Conservation (phyloP, 805 yeast species). For the Yarrowia phangngaensis region DNA sequence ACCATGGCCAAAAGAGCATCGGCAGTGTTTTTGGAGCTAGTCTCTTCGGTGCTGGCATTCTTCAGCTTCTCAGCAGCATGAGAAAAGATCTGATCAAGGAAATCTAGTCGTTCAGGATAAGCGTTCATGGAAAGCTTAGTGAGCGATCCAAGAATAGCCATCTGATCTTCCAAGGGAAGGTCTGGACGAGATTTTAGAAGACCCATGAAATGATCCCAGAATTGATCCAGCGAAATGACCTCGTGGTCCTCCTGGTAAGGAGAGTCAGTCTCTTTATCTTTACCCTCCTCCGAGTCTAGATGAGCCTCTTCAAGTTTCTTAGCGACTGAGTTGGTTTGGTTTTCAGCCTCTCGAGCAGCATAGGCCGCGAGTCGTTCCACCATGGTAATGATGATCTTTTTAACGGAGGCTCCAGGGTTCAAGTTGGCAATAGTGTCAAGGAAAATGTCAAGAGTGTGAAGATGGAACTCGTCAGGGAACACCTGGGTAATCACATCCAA, state of each 20-base stretch:
- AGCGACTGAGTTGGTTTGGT: constrained; percentile 26
- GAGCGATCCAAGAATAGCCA: constrained; percentile 61
- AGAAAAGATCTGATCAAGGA: constrained; percentile 59
- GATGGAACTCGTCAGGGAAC: constrained; percentile 89
- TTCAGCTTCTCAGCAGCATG: constrained; percentile 42
- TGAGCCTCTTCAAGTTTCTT: constrained; percentile 19
- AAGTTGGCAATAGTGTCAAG: constrained; percentile 62
- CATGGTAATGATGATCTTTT: constrained; percentile 62
- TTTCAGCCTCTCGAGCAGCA: constrained; percentile 33
- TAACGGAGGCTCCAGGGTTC: constrained; percentile 65
- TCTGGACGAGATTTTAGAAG: constrained; percentile 58
- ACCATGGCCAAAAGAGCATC: constrained; percentile 38
- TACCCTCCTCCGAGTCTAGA: constrained; percentile 12
- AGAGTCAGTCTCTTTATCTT: constrained; percentile 4
- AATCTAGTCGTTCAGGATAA: constrained; percentile 57
- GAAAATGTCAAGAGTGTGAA: constrained; percentile 64
- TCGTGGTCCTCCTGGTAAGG: constrained; percentile 48
- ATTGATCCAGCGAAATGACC: constrained; percentile 51
- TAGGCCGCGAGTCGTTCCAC: constrained; percentile 52
- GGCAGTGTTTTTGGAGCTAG: constrained; percentile 34
- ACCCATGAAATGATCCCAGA: constrained; percentile 61
- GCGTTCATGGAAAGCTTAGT: constrained; percentile 60
- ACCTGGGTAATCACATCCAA: constrained; percentile 90
- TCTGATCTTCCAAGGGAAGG: constrained; percentile 61
- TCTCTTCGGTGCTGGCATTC: constrained; percentile 34